Evolutionary conservation across 2,329 filamentous ascomycete genomes (phyloP), one percentile per base, ranked within the genome.

Genomic region (Fusarium siculi): DNA sequence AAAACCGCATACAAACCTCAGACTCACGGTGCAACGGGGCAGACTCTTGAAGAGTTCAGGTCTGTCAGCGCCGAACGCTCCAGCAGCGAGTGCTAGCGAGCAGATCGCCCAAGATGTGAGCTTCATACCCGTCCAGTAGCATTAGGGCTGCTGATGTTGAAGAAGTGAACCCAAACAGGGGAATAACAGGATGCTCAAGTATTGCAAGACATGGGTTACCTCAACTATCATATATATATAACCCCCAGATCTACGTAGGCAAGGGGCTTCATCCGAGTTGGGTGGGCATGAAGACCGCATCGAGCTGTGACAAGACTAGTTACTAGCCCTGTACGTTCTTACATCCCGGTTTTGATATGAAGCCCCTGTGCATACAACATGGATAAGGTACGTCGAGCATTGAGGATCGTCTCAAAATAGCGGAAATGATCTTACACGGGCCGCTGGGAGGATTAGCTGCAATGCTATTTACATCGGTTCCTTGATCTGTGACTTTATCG

Each of bases 41-140:
- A 74, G 30, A 14, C 28, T 36, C 25, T 73, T 53, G 21, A 58
- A 68, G n/a, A 71, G 52, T 32, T 72, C 63, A 68, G 58, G 40
- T 28, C 54, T 66, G 30, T 39, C 56, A 55, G 42, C 63, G 39
- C 71, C 68, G 44, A 65, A 55, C 14, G 64, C 71, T 61, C 67
- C 49, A 74, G 58, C 54, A 56, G 64, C 44, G 52, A 74, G 59
- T 49, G 65, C 63, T 50, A 67, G 16, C 43, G 63, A 72, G 56
- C 67, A 71, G 44, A 72, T 46, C 52, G 71, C 71, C 71, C 71
- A 72, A 68, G 46, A 68, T 52, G 62, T 59, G 49, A 74, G 52
- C 67, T 59, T 74, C 71, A 74, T 74, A 62, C 67, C 71, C 72
- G 44, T 68, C 42, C 59, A 68, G 46, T 74, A 39, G 67, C 70